Conservation (phyloP, 345 rosid genomes). For the Eucalyptus caleyi region DNA sequence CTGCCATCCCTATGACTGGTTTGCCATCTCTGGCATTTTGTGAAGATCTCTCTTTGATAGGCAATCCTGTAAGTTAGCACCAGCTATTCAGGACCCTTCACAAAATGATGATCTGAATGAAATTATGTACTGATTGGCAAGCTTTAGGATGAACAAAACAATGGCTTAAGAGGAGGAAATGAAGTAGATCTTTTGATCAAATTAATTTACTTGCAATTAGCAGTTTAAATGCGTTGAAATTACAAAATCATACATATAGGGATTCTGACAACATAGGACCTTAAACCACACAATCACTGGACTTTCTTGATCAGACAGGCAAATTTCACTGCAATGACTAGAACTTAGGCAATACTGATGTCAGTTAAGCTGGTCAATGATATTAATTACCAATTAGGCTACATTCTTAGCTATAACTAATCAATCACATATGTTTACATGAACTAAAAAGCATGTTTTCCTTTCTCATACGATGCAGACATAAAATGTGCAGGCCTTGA, state of each 20-base stretch:
- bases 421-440: neutral
- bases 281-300: neutral
- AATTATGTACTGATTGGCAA: neutral
- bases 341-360: neutral
- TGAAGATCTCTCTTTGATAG: neutral
- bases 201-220: neutral
- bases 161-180: neutral
- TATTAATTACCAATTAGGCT: neutral
- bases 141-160: neutral
- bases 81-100: neutral
- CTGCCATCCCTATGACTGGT: too few relatives aligned
- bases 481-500: neutral
- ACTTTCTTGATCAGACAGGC: neutral
- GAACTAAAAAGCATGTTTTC: neutral
- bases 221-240: neutral
- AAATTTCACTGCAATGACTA: neutral
- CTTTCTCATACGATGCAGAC: neutral
- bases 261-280: neutral
- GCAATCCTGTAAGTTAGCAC: neutral
- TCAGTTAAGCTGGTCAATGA: neutral
- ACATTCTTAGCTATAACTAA: neutral
- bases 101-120: neutral
- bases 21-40: neutral
- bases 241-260: neutral
- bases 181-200: neutral